Evolutionary conservation across 2,329 filamentous ascomycete species (phyloP).

Genomic region (Aspergillus ustus): DNA sequence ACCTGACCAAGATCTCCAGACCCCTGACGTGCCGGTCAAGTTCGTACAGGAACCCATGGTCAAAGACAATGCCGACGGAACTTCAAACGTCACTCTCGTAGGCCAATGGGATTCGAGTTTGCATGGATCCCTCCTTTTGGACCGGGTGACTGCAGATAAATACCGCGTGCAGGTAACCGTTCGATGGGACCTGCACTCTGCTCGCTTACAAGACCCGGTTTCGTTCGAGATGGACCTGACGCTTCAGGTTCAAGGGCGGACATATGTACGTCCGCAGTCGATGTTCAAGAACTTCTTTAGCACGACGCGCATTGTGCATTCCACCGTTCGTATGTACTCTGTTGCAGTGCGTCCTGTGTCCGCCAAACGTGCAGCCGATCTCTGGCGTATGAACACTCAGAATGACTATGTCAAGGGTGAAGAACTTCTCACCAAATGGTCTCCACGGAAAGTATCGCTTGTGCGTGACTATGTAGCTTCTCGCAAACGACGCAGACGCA

Average conservation of each 20-base stretch:
- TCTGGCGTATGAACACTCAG: constrained; percentile 95
- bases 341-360: constrained; percentile 84
- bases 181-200: constrained; percentile 82
- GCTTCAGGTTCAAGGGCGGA: constrained; percentile 81
- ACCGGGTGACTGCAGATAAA: constrained; percentile 89
- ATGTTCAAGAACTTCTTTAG: constrained; percentile 89
- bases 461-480: constrained; percentile 84
- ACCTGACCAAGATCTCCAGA: constrained; percentile 73
- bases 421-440: constrained; percentile 82
- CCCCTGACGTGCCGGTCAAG: constrained; percentile 76
- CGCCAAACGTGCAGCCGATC: constrained; percentile 86
- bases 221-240: constrained; percentile 80
- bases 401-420: constrained; percentile 97
- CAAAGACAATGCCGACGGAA: constrained; percentile 86
- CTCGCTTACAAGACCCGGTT: constrained; percentile 85
- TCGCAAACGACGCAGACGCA: constrained; percentile 72
- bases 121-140: constrained; percentile 89
- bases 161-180: constrained; percentile 88
- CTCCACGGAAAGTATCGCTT: constrained; percentile 84
- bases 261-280: constrained; percentile 82
- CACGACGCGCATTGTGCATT: constrained; percentile 81
- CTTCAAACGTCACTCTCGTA: constrained; percentile 80
- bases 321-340: constrained; percentile 83
- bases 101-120: constrained; percentile 97
- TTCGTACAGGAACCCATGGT: constrained; percentile 78